phyloP scores from a whole-genome alignment of 176 grass and related monocot species.

The Areca catechu region DNA sequence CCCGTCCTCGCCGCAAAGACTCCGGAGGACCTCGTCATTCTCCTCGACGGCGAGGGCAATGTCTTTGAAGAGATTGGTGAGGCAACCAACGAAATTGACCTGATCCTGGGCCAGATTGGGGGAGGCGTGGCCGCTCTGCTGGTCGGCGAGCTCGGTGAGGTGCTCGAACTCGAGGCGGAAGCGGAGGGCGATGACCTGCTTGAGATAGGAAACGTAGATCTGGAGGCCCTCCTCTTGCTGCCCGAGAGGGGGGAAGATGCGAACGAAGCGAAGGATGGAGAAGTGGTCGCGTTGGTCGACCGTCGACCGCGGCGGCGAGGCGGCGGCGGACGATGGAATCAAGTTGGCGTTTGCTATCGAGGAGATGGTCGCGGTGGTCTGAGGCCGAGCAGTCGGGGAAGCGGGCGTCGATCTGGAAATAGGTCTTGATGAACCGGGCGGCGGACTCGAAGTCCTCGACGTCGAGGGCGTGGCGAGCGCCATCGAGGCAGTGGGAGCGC shows the following conservation, averaged over 20 bases:
- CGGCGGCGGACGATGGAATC: conserved; percentile 58
- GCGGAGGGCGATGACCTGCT: conserved; percentile 68
- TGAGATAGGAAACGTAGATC: conserved; percentile 77
- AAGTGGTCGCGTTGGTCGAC: conserved; percentile 69
- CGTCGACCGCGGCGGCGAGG: conserved; percentile 55
- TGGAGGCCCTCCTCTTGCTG: conserved; percentile 71
- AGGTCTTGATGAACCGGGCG: conserved; percentile 6
- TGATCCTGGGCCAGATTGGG: conserved; percentile 18
- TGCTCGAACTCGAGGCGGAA: conserved; percentile 75
- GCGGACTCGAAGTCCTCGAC: conserved; percentile 58
- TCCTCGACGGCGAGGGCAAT: conserved; percentile 82
- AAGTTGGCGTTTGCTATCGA: conserved; percentile 59
- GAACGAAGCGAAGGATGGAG: conserved; percentile 57
- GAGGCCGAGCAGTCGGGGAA: conserved; percentile 27
- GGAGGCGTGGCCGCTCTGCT: conserved; percentile 5
- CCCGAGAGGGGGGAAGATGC: conserved; percentile 62
- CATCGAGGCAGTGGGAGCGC: conserved; percentile 60
- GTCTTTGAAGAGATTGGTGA: conserved; percentile 81
- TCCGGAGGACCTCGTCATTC: conserved; percentile 68
- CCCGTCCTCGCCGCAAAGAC: conserved; percentile 69
- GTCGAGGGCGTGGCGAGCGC: conserved; percentile 46
- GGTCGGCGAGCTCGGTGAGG: conserved; percentile 37
- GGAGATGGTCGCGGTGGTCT: conserved; percentile 64
- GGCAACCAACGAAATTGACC: conserved; percentile 70
- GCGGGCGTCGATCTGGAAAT: conserved; percentile 50